Base-by-base conservation (phyloP, 208 protist species). In the Acanthamoeba quina region DNA sequence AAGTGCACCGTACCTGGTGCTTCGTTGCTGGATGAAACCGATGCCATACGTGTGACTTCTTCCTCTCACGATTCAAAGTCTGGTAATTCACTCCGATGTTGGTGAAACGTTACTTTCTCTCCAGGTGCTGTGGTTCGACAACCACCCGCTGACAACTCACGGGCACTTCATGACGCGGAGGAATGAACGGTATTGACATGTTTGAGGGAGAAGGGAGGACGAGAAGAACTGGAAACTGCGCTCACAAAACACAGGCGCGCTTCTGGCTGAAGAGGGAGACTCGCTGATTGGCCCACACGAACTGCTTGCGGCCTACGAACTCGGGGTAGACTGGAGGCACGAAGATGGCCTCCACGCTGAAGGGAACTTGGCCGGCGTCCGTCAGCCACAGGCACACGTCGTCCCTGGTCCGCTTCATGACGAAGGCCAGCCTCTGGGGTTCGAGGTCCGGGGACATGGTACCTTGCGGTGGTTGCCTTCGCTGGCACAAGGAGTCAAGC, bases 331-430 rank as follows among this genome's bases (percentile, higher is more conserved):
- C 34, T 13, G 68, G 68, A 0, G 68, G 68, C 29, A 11, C 68
- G 68, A 78, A 78, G 17, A n/a, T 11, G 34, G 34, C 68, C 24
- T 78, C 68, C 5, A 78, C 68, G 24, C 0, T 19, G 37, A 78
- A 78, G 31, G 29, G 17, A 0, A 9, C 68, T 31, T n/a, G 26
- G 68, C 37, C 37, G 3, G 37, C 68, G 31, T 78, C 31, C 15
- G 31, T 78, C 34, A 78, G 31, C 68, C 68, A 78, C 68, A 78
- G 68, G 68, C 68, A 78, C 68, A 41, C 31, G 24, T 78, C 68
- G 37, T 78, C 68, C 68, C 37, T 34, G 15, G 5, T 34, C 68
- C 37, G 24, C 68, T 78, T 78, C 31, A 78, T 31, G 13, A 78
- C 68, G 31, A 78, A 78, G 15, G n/a, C 29, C 10, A 78, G 15